These are phyloP conservation scores for Coriolopsis trogii DNA, from an alignment of 1,284 basidiomycete genomes.

Conservation along the genomic window DNA sequence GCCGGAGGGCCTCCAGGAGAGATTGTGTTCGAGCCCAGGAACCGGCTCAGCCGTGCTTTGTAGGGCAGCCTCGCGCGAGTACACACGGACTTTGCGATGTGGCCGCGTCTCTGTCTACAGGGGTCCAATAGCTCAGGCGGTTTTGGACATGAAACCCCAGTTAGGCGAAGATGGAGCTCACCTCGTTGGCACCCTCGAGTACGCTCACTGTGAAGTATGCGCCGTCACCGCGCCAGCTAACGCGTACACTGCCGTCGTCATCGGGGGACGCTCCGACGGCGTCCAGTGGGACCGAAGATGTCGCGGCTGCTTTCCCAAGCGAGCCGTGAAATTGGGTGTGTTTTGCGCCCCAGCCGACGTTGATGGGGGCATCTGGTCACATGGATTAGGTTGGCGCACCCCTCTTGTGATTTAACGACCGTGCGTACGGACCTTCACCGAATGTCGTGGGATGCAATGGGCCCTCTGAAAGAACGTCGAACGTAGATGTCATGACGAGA, in stretches of 20 bases:
- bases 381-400: neutral
- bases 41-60: slow-evolving; percentile 88
- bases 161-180: slow-evolving; percentile 2
- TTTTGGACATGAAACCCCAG: neutral
- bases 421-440: slow-evolving; percentile 68
- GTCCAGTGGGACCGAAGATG: slow-evolving; percentile 49
- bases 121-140: neutral
- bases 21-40: slow-evolving; percentile 77
- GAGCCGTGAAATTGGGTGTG: slow-evolving; percentile 98
- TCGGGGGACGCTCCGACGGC: slow-evolving; percentile 60
- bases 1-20: slow-evolving; percentile 91
- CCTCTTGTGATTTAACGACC: slow-evolving; percentile 4
- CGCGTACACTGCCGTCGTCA: slow-evolving; percentile 74
- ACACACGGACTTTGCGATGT: slow-evolving; percentile 75
- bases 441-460: slow-evolving; percentile 77
- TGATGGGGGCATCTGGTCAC: slow-evolving; percentile 79
- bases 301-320: slow-evolving; percentile 86
- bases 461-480: slow-evolving; percentile 86
- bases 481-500: slow-evolving; percentile 87
- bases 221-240: slow-evolving; percentile 95
- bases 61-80: slow-evolving; percentile 77
- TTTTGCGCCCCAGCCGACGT: slow-evolving; percentile 98
- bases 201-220: slow-evolving; percentile 87
- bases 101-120: slow-evolving; percentile 24
- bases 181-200: slow-evolving; percentile 39